phyloP scores from a whole-genome alignment of 768 basidiomycete species.

The Brasilioporus rufonigricans region DNA sequence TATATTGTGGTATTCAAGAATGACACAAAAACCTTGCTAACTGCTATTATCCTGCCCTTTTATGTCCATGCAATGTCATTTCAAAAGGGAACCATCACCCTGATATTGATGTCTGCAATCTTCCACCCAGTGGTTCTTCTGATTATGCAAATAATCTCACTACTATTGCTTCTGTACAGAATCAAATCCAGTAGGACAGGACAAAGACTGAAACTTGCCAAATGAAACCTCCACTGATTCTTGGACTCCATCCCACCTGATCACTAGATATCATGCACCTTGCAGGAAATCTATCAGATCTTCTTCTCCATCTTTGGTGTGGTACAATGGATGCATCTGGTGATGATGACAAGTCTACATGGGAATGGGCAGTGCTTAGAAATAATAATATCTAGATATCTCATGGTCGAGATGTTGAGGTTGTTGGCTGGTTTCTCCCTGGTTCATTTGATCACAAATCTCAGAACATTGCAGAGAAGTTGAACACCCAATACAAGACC shows the following conservation, averaged over 20 bases:
- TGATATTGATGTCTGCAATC: background rate
- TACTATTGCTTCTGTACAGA: too few species aligned
- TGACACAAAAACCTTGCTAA: background rate
- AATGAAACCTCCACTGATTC: too few species aligned
- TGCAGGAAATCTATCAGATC: background rate
- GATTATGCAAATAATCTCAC: background rate
- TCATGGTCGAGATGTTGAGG: background rate
- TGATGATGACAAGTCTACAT: background rate
- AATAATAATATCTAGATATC: background rate
- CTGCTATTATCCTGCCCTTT: background rate
- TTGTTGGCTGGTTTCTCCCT: background rate
- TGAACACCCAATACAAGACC: background rate
- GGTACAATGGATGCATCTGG: background rate
- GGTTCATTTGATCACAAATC: background rate
- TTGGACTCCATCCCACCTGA: too few species aligned
- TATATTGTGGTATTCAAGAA: background rate
- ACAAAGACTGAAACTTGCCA: too few species aligned
- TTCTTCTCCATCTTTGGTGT: background rate
- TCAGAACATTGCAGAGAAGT: background rate
- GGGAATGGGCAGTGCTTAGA: background rate
- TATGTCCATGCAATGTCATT: background rate
- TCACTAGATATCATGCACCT: conserved; percentile 41
- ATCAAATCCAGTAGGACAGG: too few species aligned
- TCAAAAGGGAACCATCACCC: background rate
- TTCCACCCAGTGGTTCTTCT: background rate